phyloP scores from a whole-genome alignment of 768 basidiomycete species.

The Macrolepiota dolichaula region DNA sequence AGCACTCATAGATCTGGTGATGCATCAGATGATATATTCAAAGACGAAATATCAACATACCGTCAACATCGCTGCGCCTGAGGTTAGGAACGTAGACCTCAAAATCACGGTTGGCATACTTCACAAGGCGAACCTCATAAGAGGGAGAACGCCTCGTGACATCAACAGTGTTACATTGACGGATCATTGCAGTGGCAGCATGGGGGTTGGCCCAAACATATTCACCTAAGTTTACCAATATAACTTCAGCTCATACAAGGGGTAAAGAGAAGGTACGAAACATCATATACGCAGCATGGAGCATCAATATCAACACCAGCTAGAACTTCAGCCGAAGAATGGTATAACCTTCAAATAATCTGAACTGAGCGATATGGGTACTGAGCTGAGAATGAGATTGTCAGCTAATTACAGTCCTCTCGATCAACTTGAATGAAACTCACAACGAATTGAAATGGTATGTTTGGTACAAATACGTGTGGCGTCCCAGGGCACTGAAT shows the following conservation, averaged over 20 bases:
- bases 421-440: neutral
- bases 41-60: slow-evolving; percentile 29
- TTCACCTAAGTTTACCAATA: slow-evolving; percentile 24
- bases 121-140: slow-evolving; percentile 59
- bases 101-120: slow-evolving; percentile 52
- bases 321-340: slow-evolving; percentile 60
- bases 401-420: neutral
- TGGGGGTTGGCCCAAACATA: slow-evolving; percentile 60
- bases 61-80: slow-evolving; percentile 48
- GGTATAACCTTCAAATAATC: slow-evolving; percentile 60
- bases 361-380: slow-evolving; percentile 68
- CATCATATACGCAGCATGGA: slow-evolving; percentile 51
- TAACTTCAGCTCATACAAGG: neutral
- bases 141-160: slow-evolving; percentile 63
- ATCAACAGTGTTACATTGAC: slow-evolving; percentile 62
- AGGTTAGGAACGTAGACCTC: slow-evolving; percentile 57
- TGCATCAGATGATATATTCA: neutral
- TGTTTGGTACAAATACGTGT: slow-evolving; percentile 66
- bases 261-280: slow-evolving; percentile 9
- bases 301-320: slow-evolving; percentile 69
- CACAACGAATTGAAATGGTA: slow-evolving; percentile 61
- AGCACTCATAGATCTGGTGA: slow-evolving; percentile 55
- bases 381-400: slow-evolving; percentile 36
- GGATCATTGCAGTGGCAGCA: slow-evolving; percentile 59
- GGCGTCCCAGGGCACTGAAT: slow-evolving; percentile 66